Percentiles rank a stretch among this genome's conserved stretches.
Evolutionary conservation across 139 green algal genomes (phyloP).

Genomic region (Eudorina sp.): DNA sequence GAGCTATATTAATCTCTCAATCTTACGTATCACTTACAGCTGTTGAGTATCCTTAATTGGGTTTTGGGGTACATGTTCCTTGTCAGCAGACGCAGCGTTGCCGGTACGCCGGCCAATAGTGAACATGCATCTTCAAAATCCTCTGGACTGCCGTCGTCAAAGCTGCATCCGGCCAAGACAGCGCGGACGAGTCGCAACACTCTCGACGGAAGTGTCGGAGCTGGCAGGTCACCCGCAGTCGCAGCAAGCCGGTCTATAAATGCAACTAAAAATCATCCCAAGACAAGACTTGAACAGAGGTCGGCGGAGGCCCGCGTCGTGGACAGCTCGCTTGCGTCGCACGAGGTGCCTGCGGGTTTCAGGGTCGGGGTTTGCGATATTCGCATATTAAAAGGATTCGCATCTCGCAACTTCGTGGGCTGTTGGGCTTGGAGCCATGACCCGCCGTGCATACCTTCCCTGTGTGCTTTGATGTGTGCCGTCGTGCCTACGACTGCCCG

Average conservation of each 20-base stretch:
- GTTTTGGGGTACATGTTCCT: no score
- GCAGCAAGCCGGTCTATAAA: no score
- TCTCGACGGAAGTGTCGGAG: background rate
- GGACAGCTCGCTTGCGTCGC: slow-evolving; percentile 13
- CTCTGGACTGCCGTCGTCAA: background rate
- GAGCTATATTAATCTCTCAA: no score
- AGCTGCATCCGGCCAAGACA: no score
- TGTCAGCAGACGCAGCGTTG: background rate
- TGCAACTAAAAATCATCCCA: background rate
- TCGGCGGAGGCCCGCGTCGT: background rate
- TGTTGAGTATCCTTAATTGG: no score
- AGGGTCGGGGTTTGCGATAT: no score
- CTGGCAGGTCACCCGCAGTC: background rate
- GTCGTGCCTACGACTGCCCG: background rate
- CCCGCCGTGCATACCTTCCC: background rate
- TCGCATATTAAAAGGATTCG: background rate
- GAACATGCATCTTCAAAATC: background rate
- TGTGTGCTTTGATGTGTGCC: background rate
- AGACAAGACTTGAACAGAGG: background rate
- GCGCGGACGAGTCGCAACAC: background rate
- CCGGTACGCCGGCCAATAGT: background rate
- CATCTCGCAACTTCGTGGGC: background rate
- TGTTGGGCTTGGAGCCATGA: background rate
- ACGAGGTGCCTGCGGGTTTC: background rate
- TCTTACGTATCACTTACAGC: no score